Base-by-base conservation (phyloP, 352 stramenopile genomes). In the Achlya hypogyna region DNA sequence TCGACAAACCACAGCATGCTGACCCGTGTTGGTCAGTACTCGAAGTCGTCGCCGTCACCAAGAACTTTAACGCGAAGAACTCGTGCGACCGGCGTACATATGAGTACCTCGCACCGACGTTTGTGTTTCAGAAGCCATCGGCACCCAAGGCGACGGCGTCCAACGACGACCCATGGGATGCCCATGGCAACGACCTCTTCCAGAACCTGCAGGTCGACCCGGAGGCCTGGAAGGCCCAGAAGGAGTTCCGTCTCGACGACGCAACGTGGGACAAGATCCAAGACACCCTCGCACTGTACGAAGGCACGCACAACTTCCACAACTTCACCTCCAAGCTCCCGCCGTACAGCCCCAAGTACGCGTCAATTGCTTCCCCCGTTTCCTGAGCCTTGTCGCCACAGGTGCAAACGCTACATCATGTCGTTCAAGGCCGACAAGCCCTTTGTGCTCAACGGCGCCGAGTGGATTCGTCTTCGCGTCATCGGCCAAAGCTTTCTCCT, bases 401-500 rank as follows among this genome's bases (percentile, higher is more conserved):
- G 90, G 66, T 88, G 82, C 51, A 82, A 83, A 22, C 86, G 96
- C 43, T 99, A 92, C 73, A 98, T 99, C 72, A 84, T 97, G 58
- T 93, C 78, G 20, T 98, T 98, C 74, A 56, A 71, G 12, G 78
- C 74, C 4, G 84, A 93, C 51, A 69, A 75, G n/a, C 78, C 84
- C 34, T 92, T 94, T 65, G 78, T 93, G n/a, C 70, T 88, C 38
- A 82, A 96, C 64, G 85, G 84, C 60, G 92, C 96, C 68, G 91
- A 99, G 74, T 99, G 96, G 96, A 89, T 99, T 62, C 90, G 89
- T 1, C 78, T 98, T 54, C 87, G 91, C 69, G 93, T 99, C 1
- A 71, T 96, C 6, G 96, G 96, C 18, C 96, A 99, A 74, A 98
- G 93, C 47, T 99, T 99, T 74, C 72, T 99, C 40, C 74, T 99